Base-by-base conservation (phyloP, 768 basidiomycete species). In the Rhodotorula paludigena region DNA sequence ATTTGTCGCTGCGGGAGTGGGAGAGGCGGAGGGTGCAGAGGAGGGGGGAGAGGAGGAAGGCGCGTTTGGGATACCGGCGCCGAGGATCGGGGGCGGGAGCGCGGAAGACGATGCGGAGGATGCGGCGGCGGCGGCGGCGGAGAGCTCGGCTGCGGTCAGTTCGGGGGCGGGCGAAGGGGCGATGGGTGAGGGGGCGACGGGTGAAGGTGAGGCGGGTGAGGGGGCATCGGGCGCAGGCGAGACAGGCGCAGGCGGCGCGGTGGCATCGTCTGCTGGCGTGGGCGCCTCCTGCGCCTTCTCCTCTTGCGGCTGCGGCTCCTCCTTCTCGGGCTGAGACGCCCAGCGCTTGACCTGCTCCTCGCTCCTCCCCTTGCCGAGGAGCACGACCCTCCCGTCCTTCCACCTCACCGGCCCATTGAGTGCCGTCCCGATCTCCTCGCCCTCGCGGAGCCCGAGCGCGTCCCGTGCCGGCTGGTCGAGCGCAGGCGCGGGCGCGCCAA, bases 401-500 rank as follows among this genome's bases (percentile, higher is more conserved):
- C 61, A 72, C 51, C 60, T 39, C 41, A 71, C 32, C 23, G 71
- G 71, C 41, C 71, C 72, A 2, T 33, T 36, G 5, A 58, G 56
- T 2, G 41, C 14, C 23, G 11, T 3, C 2, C 12, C 47, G n/a
- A 48, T 2, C 28, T 61, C 49, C 12, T 68, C 54, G 23, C 70
- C 54, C 38, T 55, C 54, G n/a, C 28, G 5, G n/a, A 35, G 9
- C 8, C 70, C 69, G 10, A 68, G 32, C 25, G 54, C 33, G 41
- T 45, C 28, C 33, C 53, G 39, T 35, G 64, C 36, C 4, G 80
- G 82, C 11, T 81, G 80, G 74, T 90, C 90, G 15, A 90, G 80
- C 36, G 75, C 77, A 5, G 90, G 89, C 49, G 84, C 84, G 7
- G 25, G 32, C 60, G 88, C 84, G 70, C 83, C 84, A 57, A 83